A percentile compares a stretch with the other conserved stretches of the same genome.
Evolutionary conservation across 805 yeast genomes (phyloP).

Genomic region (Diddensiella caesifluorescens): DNA sequence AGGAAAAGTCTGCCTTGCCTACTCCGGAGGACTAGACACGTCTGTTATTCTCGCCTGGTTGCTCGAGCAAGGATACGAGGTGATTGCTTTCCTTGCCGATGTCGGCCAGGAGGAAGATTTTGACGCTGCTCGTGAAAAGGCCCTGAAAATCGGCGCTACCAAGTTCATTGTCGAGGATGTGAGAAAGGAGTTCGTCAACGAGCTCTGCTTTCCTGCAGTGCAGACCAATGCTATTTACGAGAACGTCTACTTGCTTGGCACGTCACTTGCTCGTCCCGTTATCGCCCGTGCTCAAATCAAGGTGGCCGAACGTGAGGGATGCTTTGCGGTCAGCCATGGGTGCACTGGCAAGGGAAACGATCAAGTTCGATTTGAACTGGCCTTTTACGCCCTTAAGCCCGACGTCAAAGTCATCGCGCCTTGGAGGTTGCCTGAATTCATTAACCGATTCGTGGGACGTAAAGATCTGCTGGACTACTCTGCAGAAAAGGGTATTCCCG

Average conservation of each 20-base stretch:
- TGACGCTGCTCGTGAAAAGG: constrained; percentile 94
- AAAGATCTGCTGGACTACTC: constrained; percentile 93
- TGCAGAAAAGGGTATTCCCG: constrained; percentile 85
- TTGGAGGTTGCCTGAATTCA: constrained; percentile 96
- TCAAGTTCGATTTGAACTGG: constrained; percentile 95
- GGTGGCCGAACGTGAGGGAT: constrained; percentile 95
- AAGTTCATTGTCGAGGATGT: constrained; percentile 93
- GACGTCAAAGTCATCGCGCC: constrained; percentile 97
- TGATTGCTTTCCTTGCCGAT: constrained; percentile 95
- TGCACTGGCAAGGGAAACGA: constrained; percentile 99
- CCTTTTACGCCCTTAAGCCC: constrained; percentile 97
- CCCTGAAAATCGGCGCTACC: constrained; percentile 93
- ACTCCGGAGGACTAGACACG: constrained; percentile 98
- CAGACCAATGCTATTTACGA: constrained; percentile 97
- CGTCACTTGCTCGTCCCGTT: constrained; percentile 97
- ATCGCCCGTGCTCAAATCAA: constrained; percentile 97
- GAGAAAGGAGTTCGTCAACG: constrained; percentile 89
- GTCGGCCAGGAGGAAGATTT: constrained; percentile 99
- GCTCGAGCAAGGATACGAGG: constrained; percentile 96
- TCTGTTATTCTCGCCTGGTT: constrained; percentile 97
- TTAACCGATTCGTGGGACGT: constrained; percentile 96
- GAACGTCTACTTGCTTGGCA: constrained; percentile 93
- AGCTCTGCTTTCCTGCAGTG: constrained; percentile 91
- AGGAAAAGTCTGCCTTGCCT: constrained; percentile 98
- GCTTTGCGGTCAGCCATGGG: constrained; percentile 98